A percentile compares a stretch with the other conserved stretches of the same genome.
These are phyloP conservation scores for Mrakia gelida DNA, from an alignment of 768 basidiomycete genomes.

Conservation along the genomic window DNA sequence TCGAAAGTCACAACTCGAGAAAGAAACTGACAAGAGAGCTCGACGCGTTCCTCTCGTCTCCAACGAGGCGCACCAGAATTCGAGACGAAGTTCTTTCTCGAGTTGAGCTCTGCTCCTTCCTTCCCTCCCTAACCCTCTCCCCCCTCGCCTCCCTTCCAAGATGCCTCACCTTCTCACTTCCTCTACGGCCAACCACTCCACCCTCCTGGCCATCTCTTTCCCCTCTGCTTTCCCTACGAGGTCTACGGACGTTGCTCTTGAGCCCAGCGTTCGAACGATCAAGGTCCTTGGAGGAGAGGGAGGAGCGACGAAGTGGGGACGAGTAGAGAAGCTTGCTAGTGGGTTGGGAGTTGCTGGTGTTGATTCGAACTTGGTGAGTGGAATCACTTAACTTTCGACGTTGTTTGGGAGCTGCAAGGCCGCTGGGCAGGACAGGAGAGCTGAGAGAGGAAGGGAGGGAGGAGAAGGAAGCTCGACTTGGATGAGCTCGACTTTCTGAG, in stretches of 20 bases:
- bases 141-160: neutral
- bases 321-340: constrained; percentile 1
- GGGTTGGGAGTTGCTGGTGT: neutral
- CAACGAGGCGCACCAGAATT: neutral
- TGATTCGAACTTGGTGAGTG: constrained; percentile 1
- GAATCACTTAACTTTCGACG: too few species aligned
- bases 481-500: too few species aligned
- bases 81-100: neutral
- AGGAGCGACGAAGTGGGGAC: constrained; percentile 11
- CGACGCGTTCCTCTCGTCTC: too few species aligned
- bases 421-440: too few species aligned
- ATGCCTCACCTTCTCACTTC: constrained; percentile 26
- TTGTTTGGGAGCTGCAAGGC: too few species aligned
- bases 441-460: too few species aligned
- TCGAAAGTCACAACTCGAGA: too few species aligned
- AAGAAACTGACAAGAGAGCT: too few species aligned
- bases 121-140: neutral
- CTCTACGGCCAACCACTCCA: neutral
- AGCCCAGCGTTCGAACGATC: constrained; percentile 13
- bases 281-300: neutral
- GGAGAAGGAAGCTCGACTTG: too few species aligned
- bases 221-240: neutral
- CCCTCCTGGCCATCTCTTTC: constrained; percentile 12
- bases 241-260: neutral
- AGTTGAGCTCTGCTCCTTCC: neutral